Evolutionary conservation across 371 early-diverging fungal genomes (phyloP).

Genomic region (Lichtheimia corymbifera): DNA sequence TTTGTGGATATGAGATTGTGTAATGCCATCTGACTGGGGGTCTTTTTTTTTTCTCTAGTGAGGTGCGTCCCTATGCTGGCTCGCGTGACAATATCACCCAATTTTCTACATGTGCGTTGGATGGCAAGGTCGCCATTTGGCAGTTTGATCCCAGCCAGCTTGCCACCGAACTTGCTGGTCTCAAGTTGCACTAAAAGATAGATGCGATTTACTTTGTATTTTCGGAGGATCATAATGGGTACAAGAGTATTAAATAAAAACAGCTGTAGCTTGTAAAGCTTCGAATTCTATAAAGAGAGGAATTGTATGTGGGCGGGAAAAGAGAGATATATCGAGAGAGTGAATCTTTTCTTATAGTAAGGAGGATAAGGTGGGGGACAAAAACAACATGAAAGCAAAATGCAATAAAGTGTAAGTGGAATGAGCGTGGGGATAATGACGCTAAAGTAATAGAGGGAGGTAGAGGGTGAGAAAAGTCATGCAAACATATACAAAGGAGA

Average conservation of each 20-base stretch:
- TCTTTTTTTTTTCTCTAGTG: constrained; percentile 26
- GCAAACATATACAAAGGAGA: neutral
- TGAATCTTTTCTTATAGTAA: too few relatives aligned
- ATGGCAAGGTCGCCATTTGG: constrained; percentile 94
- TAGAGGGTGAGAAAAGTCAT: neutral
- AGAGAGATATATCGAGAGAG: too few relatives aligned
- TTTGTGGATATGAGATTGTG: neutral
- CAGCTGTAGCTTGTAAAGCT: neutral
- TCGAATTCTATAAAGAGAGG: neutral
- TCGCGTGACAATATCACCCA: constrained; percentile 62
- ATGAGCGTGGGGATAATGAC: neutral
- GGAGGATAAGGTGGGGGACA: neutral
- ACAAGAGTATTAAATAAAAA: neutral
- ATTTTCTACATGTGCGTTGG: constrained; percentile 85
- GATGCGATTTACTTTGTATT: too few relatives aligned
- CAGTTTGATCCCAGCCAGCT: constrained; percentile 52
- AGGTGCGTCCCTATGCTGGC: constrained; percentile 63
- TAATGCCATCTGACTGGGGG: neutral
- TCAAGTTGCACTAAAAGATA: constrained; percentile 22
- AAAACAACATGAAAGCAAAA: constrained; percentile 10
- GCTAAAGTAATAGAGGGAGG: neutral
- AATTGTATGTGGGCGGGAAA: neutral
- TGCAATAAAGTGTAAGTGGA: neutral
- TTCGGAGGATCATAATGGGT: too few relatives aligned
- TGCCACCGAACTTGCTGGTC: constrained; percentile 36